Evolutionary conservation across 257 asterid species (phyloP).

Genomic region (Lithospermum erythrorhizon): DNA sequence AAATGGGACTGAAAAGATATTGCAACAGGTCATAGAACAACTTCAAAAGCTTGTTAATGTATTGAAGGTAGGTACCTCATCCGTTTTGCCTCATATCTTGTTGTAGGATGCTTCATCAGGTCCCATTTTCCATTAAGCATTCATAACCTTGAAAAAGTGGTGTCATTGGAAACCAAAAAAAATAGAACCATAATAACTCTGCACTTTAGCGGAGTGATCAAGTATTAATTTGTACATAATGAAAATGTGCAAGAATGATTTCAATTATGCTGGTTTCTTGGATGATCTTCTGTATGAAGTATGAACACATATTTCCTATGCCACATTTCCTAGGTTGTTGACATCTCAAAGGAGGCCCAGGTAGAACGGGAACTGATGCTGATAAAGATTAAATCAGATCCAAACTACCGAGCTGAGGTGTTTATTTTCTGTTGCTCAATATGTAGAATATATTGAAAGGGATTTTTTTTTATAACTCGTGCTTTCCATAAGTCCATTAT

Average conservation of each 20-base stretch:
- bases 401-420: constrained; percentile 67
- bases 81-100: constrained; percentile 2
- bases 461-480: neutral
- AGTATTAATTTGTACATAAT: neutral
- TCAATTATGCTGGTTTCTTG: neutral
- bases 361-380: constrained; percentile 97
- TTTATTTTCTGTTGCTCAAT: constrained; percentile 11
- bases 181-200: no score
- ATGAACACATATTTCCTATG: constrained; percentile 8
- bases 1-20: constrained; percentile 72
- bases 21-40: constrained; percentile 84
- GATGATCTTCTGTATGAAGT: neutral
- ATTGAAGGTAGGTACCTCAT: constrained; percentile 47
- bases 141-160: neutral
- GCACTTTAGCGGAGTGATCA: neutral
- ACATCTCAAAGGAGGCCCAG: constrained; percentile 85
- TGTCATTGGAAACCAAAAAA: neutral
- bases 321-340: constrained; percentile 57
- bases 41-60: constrained; percentile 90
- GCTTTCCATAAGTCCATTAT: neutral
- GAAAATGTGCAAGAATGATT: neutral
- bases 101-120: neutral
- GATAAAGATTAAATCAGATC: constrained; percentile 80
- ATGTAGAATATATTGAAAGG: constrained; percentile 1
- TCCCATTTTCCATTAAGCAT: neutral